Conservation (phyloP, 202 grass and related monocot genomes). For the Alloteropsis angusta region DNA sequence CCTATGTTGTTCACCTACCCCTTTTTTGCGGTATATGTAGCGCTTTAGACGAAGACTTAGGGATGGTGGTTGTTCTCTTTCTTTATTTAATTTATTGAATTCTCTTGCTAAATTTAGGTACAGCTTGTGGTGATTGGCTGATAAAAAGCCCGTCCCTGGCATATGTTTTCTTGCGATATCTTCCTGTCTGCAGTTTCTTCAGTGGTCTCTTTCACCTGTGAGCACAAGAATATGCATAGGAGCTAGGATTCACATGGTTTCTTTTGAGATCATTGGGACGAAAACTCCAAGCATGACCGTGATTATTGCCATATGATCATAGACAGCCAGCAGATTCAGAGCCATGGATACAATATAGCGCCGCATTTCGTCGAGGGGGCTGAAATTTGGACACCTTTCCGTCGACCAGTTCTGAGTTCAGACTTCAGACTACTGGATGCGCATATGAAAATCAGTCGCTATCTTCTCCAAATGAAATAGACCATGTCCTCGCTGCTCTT, state of each 20-base stretch:
- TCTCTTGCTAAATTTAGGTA: background rate
- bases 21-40: slow-evolving; percentile 23
- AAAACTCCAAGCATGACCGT: background rate
- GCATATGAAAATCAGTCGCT: background rate
- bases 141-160: background rate
- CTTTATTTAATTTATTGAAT: slow-evolving; percentile 4
- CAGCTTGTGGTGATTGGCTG: background rate
- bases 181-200: background rate
- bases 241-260: background rate
- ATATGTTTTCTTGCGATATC: background rate
- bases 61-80: background rate
- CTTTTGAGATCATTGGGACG: background rate
- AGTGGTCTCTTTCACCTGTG: too few species aligned
- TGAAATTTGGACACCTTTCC: background rate
- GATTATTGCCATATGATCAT: background rate
- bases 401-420: background rate
- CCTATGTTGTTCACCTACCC: slow-evolving; percentile 5
- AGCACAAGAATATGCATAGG: too few species aligned
- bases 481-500: background rate
- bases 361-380: too few species aligned
- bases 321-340: too few species aligned
- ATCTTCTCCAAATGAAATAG: background rate
- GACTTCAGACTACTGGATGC: background rate
- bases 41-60: slow-evolving; percentile 10
- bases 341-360: too few species aligned